Percentiles rank a stretch among this genome's conserved stretches.
Evolutionary conservation across 192 early-diverging fungal species (phyloP).

Genomic region (Backusella sp.): DNA sequence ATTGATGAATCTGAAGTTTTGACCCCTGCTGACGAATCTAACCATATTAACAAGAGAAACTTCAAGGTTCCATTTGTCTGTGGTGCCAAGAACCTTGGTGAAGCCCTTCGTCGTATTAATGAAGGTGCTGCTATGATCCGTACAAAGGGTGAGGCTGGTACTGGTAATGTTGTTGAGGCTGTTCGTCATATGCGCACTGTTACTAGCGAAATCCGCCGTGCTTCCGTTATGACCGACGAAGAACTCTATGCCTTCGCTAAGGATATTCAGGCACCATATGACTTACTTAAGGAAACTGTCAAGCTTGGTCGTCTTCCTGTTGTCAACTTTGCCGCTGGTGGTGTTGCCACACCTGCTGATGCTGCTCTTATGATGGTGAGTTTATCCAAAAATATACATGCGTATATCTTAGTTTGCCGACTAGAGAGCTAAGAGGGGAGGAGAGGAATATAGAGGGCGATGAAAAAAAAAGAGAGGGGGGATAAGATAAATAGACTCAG

Average conservation of each 20-base stretch:
- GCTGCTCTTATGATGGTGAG: conserved; percentile 95
- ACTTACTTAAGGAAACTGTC: conserved; percentile 88
- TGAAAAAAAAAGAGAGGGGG: not conserved
- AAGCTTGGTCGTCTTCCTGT: conserved; percentile 90
- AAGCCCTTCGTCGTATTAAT: conserved; percentile 93
- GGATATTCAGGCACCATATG: conserved; percentile 89
- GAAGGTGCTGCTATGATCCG: conserved; percentile 99
- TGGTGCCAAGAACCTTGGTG: conserved; percentile 94
- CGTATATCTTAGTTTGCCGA: not conserved
- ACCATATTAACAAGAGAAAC: conserved; percentile 96
- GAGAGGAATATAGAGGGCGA: not conserved
- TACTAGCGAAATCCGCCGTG: conserved; percentile 82
- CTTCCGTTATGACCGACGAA: conserved; percentile 79
- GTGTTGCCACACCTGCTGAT: conserved; percentile 97
- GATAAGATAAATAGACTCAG: not conserved
- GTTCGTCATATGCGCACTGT: conserved; percentile 94
- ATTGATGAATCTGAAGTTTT: conserved; percentile 98
- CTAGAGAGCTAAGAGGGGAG: not conserved
- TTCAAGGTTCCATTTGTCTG: conserved; percentile 96
- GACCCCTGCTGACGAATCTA: conserved; percentile 90
- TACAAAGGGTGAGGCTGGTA: conserved; percentile 98
- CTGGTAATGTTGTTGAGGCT: conserved; percentile 97
- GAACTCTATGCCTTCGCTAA: conserved; percentile 97
- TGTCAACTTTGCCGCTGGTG: conserved; percentile 98
- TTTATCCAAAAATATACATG: not conserved